These are phyloP conservation scores for Fusarium goolgardi DNA, from an alignment of 2,329 filamentous ascomycete species.

Conservation along the genomic window DNA sequence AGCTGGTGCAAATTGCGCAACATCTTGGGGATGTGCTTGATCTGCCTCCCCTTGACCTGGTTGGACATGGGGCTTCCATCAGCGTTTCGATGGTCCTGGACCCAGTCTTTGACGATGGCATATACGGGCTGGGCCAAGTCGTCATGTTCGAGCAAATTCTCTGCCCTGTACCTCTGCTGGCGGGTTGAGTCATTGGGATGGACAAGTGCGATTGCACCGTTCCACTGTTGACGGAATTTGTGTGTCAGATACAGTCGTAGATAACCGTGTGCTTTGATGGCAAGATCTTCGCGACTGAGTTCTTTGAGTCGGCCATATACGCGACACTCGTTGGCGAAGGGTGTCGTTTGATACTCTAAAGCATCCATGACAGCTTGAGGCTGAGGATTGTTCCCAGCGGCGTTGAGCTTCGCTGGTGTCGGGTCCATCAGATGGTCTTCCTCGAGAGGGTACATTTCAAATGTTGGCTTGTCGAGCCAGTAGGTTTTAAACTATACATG, in stretches of 20 bases:
- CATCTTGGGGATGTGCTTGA: constrained; percentile 4
- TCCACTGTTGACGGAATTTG: neutral
- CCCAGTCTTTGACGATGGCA: constrained; percentile 33
- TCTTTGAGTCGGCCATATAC: constrained; percentile 31
- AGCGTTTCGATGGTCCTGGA: neutral
- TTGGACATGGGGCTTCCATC: fast-evolving
- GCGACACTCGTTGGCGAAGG: constrained; percentile 28
- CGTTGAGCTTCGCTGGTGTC: fast-evolving
- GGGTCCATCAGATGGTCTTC: neutral
- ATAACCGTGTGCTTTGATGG: constrained; percentile 17
- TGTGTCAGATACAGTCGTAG: neutral
- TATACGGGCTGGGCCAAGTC: neutral
- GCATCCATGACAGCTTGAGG: neutral
- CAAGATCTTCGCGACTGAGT: constrained; percentile 8
- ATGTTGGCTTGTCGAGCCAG: fast-evolving
- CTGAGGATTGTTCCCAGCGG: neutral
- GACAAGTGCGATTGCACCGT: neutral
- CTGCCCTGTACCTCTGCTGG: too few species aligned
- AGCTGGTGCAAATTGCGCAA: constrained; percentile 8
- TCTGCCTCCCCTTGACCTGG: neutral
- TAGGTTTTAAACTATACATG: neutral
- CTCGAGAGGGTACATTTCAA: neutral
- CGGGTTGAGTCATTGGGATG: too few species aligned
- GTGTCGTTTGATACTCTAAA: neutral
- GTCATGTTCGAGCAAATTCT: neutral